A percentile compares a stretch with the other conserved stretches of the same genome.
phyloP scores from a whole-genome alignment of 2,329 filamentous ascomycete species.

The Colletotrichum sp. region DNA sequence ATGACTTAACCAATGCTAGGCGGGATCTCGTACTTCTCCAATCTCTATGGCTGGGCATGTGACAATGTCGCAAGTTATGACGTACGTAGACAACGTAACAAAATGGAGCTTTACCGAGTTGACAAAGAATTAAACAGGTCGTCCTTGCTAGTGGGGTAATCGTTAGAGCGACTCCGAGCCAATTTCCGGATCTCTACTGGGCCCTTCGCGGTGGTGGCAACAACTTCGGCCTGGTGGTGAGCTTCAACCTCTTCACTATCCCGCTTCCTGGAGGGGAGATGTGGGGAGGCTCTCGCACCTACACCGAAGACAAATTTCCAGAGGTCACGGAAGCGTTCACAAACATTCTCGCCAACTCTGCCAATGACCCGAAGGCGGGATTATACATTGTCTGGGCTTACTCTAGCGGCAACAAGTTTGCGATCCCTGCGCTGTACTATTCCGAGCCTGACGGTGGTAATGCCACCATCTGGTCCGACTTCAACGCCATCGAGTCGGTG shows the following conservation, averaged over 20 bases:
- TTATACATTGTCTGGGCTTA: constrained; percentile 32
- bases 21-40: constrained; percentile 27
- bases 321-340: constrained; percentile 35
- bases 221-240: constrained; percentile 61
- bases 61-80: constrained; percentile 40
- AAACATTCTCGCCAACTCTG: constrained; percentile 32
- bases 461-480: constrained; percentile 41
- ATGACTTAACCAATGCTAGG: constrained; percentile 17
- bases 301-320: constrained; percentile 32
- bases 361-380: constrained; percentile 37
- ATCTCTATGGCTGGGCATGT: constrained; percentile 46
- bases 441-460: constrained; percentile 35
- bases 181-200: constrained; percentile 61
- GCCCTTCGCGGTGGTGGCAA: constrained; percentile 60
- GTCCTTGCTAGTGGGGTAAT: constrained; percentile 50
- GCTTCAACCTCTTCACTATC: constrained; percentile 48
- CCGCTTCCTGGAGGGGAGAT: constrained; percentile 35
- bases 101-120: background rate
- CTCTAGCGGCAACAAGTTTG: constrained; percentile 26
- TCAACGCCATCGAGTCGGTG: constrained; percentile 33
- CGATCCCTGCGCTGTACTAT: constrained; percentile 39
- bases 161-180: constrained; percentile 42
- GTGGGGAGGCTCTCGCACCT: constrained; percentile 41
- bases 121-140: constrained; percentile 27
- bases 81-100: background rate